These are phyloP conservation scores for Alternaria consortialis DNA, from an alignment of 2,329 filamentous ascomycete species.

Conservation along the genomic window DNA sequence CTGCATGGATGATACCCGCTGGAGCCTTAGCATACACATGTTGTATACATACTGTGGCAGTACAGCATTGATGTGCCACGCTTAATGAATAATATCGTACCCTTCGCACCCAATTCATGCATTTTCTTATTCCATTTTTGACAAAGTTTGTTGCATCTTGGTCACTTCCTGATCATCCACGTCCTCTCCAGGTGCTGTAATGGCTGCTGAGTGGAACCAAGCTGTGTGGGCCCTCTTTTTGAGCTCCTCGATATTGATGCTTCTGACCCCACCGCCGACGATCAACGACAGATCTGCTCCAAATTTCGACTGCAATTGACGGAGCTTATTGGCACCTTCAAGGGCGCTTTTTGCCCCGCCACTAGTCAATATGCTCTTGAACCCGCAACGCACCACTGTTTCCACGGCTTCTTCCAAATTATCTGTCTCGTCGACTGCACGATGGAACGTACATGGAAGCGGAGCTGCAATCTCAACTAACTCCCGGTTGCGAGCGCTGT, in stretches of 20 bases:
- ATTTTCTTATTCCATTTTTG: not conserved
- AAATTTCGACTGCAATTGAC: constrained; percentile 40
- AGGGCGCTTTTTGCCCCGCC: constrained; percentile 52
- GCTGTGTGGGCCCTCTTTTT: constrained; percentile 36
- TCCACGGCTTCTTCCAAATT: constrained; percentile 45
- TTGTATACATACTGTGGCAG: constrained; percentile 11
- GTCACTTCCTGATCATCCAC: constrained; percentile 43
- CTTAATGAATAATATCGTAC: constrained; percentile 26
- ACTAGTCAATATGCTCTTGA: constrained; percentile 59
- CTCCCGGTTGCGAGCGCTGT: constrained; percentile 52
- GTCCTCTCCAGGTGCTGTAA: constrained; percentile 43
- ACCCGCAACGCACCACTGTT: constrained; percentile 56
- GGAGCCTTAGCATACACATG: constrained; percentile 7
- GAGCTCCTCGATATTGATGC: constrained; percentile 53
- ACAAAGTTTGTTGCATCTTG: constrained; percentile 18
- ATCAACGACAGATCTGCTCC: constrained; percentile 55
- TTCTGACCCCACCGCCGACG: constrained; percentile 61
- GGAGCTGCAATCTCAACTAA: constrained; percentile 55
- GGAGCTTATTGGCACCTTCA: constrained; percentile 48
- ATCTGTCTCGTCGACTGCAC: constrained; percentile 60
- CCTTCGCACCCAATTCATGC: not conserved
- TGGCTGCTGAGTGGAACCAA: constrained; percentile 59
- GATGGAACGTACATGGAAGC: constrained; percentile 63
- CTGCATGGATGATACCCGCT: constrained; percentile 33
- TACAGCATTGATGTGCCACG: constrained; percentile 15